Percentiles rank a stretch among this genome's conserved stretches.
These are phyloP conservation scores for Zanthoxylum bungeanum DNA, from an alignment of 345 rosid species.

Conservation along the genomic window DNA sequence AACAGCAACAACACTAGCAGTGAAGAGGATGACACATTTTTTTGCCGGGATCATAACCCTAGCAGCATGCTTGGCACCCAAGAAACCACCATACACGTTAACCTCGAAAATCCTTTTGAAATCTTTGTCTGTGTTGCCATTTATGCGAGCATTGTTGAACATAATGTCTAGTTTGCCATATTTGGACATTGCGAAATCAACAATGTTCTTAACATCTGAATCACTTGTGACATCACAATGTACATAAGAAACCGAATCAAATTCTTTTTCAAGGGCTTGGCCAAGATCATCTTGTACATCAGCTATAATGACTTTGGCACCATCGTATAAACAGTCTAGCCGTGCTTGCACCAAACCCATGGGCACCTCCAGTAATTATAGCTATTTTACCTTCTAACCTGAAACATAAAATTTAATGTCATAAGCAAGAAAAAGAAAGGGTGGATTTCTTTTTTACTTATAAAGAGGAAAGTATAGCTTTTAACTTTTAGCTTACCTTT, in stretches of 20 bases:
- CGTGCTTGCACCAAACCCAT: conserved; percentile 38
- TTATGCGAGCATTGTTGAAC: conserved; percentile 20
- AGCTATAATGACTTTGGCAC: not conserved
- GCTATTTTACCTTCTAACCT: not conserved
- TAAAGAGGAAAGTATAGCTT: no score
- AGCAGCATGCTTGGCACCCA: conserved; percentile 22
- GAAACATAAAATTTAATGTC: no score
- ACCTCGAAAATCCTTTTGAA: not conserved
- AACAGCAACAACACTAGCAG: not conserved
- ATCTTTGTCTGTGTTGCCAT: not conserved
- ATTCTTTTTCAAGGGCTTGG: not conserved
- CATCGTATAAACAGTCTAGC: not conserved
- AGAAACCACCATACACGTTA: conserved; percentile 5
- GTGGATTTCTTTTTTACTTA: no score
- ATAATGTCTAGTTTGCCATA: conserved; percentile 19
- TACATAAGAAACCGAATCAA: not conserved
- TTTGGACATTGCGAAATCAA: conserved; percentile 11
- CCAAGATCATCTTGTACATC: conserved; percentile 6
- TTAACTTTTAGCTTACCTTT: no score
- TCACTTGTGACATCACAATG: conserved; percentile 5
- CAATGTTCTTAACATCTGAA: conserved; percentile 4
- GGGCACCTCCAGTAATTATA: conserved; percentile 26
- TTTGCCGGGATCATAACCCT: conserved; percentile 16
- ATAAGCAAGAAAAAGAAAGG: no score
- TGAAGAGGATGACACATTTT: conserved; percentile 6